These are phyloP conservation scores for Pascua sp. DNA, from an alignment of 1,284 basidiomycete species.

Conservation along the genomic window DNA sequence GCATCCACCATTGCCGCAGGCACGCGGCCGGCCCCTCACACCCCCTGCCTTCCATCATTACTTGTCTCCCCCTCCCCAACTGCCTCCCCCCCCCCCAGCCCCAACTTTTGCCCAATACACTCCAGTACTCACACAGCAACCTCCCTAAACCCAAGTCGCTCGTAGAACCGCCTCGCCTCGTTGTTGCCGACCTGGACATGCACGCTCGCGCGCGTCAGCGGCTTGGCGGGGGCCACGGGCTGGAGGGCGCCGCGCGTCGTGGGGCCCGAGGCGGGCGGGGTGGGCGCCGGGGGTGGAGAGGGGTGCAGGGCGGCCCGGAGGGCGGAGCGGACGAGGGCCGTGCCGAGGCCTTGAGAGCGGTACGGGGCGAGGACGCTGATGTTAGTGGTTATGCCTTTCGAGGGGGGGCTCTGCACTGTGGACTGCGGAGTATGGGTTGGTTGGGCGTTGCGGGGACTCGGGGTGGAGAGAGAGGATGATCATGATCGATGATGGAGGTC, in stretches of 20 bases:
- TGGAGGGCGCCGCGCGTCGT: slow-evolving; percentile 34
- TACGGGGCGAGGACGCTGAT: slow-evolving; percentile 46
- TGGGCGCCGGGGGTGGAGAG: slow-evolving; percentile 37
- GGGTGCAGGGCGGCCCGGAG: slow-evolving; percentile 38
- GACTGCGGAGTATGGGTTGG: background rate
- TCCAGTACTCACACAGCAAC: slow-evolving; percentile 34
- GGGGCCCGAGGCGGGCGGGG: slow-evolving; percentile 32
- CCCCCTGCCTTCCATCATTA: no score
- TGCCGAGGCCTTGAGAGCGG: slow-evolving; percentile 44
- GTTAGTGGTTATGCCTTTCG: background rate
- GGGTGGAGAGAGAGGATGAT: no score
- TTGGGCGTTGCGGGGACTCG: no score
- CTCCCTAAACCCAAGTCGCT: slow-evolving; percentile 45
- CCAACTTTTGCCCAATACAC: no score
- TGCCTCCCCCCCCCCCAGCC: no score
- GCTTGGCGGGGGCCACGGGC: slow-evolving; percentile 29
- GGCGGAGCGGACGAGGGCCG: slow-evolving; percentile 39
- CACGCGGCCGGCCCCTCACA: no score
- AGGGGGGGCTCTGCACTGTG: no score
- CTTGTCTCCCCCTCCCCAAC: no score
- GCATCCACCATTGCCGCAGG: no score
- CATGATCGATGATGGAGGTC: no score
- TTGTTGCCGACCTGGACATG: slow-evolving; percentile 47
- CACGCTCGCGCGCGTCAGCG: slow-evolving; percentile 39
- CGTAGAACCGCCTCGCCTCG: slow-evolving; percentile 46